Evolutionary conservation across 768 basidiomycete genomes (phyloP), one percentile per base, ranked within the genome.

Genomic region (Neoboletus subvelutipes): DNA sequence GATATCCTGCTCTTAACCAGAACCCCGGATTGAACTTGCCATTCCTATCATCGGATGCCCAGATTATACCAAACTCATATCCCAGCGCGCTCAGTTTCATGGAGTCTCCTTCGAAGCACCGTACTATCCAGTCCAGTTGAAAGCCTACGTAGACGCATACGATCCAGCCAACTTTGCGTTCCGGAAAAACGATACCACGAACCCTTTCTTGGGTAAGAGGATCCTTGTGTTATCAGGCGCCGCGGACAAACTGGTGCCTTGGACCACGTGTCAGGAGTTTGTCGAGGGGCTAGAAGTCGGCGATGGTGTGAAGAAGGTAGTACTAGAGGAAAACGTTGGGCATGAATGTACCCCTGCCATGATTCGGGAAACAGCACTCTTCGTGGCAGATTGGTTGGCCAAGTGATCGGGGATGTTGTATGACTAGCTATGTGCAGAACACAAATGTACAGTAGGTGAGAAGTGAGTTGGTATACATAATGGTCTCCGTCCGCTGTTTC

Each of bases 161-260:
- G 82, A 85, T 60, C 82, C 85, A 1, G 77, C 70, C 4, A 69
- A 67, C 4, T 71, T 75, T 37, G 72, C 81, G 5, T 82, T 78
- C 59, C 64, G 72, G 13, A 69, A 76, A 20, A 58, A 55, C 2
- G 77, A 74, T 34, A 57, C 50, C 2, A 61, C 68, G 11, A 87
- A 87, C 60, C 83, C 86, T 1, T 92, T 89, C 68, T 56, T 77
- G 5, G 86, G 83, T 1, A 92, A 92, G 75, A 83, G 83, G 64
- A 78, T 94, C 15, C 77, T 94, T 6, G 84, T 88, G 3, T 70
- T 94, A 4, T 84, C 85, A 1, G 92, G 91, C 0, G 80, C 62
- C 54, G 76, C 73, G 22, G 92, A 94, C 70, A 71, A 64, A 42
- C 64, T 88, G 17, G 91, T 93, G 18, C 90, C 89, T 12, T 85